phyloP scores from a whole-genome alignment of 148 eudicot genomes.

The Talinum fruticosum region DNA sequence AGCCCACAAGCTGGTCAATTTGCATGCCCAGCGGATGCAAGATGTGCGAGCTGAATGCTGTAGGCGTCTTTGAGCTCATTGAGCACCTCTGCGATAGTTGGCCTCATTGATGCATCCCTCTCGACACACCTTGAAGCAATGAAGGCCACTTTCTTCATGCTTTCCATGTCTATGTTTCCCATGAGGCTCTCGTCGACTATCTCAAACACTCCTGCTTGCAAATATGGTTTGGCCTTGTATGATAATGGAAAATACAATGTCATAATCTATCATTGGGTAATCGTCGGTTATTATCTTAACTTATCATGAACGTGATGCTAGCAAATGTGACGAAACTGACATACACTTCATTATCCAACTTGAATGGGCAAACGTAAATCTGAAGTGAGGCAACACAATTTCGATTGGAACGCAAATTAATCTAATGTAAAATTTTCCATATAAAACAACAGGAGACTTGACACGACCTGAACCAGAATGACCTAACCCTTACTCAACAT shows the following conservation, averaged over 20 bases:
- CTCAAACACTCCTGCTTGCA: constrained; percentile 79
- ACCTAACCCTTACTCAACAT: too few species aligned
- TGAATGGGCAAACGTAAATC: neutral
- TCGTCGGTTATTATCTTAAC: neutral
- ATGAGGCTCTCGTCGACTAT: constrained; percentile 66
- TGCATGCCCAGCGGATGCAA: constrained; percentile 43
- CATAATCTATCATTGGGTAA: neutral
- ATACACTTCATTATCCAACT: neutral
- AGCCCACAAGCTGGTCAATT: constrained; percentile 25
- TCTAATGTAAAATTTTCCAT: neutral
- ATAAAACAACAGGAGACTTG: too few species aligned
- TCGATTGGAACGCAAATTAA: neutral
- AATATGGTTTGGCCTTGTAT: constrained; percentile 72
- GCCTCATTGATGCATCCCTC: constrained; percentile 72
- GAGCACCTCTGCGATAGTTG: constrained; percentile 51
- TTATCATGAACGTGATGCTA: neutral
- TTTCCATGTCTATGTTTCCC: constrained; percentile 57
- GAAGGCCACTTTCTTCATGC: constrained; percentile 61
- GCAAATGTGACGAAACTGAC: neutral
- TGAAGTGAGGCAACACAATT: neutral
- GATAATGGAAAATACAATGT: neutral
- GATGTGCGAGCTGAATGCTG: constrained; percentile 63
- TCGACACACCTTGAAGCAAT: constrained; percentile 73
- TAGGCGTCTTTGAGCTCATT: constrained; percentile 72
- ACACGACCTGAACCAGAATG: too few species aligned